Percentiles rank a stretch among this genome's conserved stretches.
Evolutionary conservation across 176 grass and related monocot species (phyloP).

Genomic region (Melocanna baccifera): DNA sequence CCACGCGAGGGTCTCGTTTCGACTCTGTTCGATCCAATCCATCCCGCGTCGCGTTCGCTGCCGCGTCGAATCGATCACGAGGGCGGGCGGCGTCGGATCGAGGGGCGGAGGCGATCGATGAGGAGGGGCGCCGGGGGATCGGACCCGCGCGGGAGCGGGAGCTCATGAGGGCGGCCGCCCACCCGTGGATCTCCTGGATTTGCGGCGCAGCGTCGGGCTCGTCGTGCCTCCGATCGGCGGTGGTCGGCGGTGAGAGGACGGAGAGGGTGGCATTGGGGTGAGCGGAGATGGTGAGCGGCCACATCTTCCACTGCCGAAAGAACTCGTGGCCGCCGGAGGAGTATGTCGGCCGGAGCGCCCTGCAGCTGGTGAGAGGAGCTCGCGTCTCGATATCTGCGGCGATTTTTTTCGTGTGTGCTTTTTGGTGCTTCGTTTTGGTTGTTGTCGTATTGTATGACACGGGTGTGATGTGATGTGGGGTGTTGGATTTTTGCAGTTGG

Average conservation of each 20-base stretch:
- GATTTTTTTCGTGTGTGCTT: not conserved
- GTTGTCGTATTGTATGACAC: not conserved
- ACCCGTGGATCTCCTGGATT: slow-evolving; percentile 30
- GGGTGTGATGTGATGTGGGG: not conserved
- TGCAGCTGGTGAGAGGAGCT: slow-evolving; percentile 73
- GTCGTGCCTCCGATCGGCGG: not conserved
- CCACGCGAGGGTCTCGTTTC: not conserved
- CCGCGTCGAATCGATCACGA: slow-evolving; percentile 2
- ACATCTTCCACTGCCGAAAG: slow-evolving; percentile 81
- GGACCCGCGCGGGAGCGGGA: not conserved
- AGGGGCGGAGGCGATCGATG: not conserved
- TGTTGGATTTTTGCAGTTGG: slow-evolving; percentile 55
- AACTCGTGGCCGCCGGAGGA: slow-evolving; percentile 96
- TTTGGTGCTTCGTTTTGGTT: not conserved
- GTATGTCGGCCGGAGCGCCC: slow-evolving; percentile 55
- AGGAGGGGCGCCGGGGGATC: not conserved
- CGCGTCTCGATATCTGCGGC: not conserved
- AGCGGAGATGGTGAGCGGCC: slow-evolving; percentile 68
- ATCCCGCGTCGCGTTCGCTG: not conserved
- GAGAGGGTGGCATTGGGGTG: not conserved
- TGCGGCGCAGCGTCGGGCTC: not conserved
- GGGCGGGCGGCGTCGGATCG: not conserved
- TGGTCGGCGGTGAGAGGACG: not conserved
- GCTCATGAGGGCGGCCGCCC: slow-evolving; percentile 7
- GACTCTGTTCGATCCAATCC: slow-evolving; percentile 19